Evolutionary conservation across 2,329 filamentous ascomycete genomes (phyloP).

Genomic region (Grosmannia huntii): DNA sequence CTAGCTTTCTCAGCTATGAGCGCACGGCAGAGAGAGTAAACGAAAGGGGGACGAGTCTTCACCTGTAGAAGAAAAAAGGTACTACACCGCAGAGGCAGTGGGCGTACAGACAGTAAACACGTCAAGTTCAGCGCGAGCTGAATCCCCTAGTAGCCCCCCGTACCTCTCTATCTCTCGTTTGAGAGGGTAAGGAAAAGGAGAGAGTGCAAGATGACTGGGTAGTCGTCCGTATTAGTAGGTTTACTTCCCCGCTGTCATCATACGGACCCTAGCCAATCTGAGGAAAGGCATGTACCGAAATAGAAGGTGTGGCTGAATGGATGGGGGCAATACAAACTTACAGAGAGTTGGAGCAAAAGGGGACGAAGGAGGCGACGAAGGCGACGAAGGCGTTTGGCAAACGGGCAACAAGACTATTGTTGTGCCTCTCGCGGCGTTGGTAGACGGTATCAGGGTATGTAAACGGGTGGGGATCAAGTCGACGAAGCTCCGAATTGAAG

Average conservation of each 20-base stretch:
- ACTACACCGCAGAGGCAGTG: neutral
- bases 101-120: neutral
- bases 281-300: neutral
- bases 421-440: neutral
- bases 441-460: neutral
- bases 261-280: no score
- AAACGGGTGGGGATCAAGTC: neutral
- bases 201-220: neutral
- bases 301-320: neutral
- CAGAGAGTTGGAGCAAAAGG: neutral
- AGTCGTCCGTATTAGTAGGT: neutral
- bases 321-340: neutral
- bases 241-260: no score
- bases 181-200: neutral
- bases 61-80: neutral
- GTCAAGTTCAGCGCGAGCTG: neutral
- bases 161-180: neutral
- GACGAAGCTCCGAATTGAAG: neutral
- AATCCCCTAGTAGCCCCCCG: neutral
- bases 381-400: neutral
- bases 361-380: neutral
- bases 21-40: neutral
- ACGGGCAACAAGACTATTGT: neutral
- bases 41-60: neutral
- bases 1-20: neutral